A percentile compares a stretch with the other conserved stretches of the same genome.
These are phyloP conservation scores for Gracilaria caudata DNA, from an alignment of 23 red algal genomes.

Conservation along the genomic window DNA sequence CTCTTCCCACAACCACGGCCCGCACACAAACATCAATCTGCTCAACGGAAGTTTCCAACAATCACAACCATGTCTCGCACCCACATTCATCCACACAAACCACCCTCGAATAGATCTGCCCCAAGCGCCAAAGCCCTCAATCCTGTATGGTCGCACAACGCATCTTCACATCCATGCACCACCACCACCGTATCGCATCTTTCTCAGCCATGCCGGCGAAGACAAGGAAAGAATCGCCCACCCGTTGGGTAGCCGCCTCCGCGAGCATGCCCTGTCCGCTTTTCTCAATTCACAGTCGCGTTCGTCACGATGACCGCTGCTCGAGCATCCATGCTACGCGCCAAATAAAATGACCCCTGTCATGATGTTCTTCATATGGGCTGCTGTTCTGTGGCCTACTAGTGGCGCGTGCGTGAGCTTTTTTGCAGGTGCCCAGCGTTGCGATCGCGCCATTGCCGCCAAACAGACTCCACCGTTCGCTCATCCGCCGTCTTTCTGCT, in stretches of 20 bases:
- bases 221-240: constrained; percentile 19
- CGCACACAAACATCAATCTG: no score
- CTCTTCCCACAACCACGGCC: no score
- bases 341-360: no score
- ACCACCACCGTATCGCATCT: neutral
- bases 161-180: neutral
- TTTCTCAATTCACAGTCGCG: neutral
- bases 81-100: no score
- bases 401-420: neutral
- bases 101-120: no score
- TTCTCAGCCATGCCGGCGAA: constrained; percentile 5
- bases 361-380: no score
- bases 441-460: neutral
- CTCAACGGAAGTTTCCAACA: no score
- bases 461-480: neutral
- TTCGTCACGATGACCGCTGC: no score
- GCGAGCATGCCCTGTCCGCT: neutral
- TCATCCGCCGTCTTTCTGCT: constrained; percentile 1
- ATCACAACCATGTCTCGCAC: no score
- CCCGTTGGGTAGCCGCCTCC: neutral
- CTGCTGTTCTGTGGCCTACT: no score
- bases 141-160: neutral
- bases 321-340: no score
- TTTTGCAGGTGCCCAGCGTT: neutral
- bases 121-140: no score